Evolutionary conservation across 2,329 filamentous ascomycete genomes (phyloP), one percentile per base, ranked within the genome.

Genomic region (Zymoseptoria pseudotritici): DNA sequence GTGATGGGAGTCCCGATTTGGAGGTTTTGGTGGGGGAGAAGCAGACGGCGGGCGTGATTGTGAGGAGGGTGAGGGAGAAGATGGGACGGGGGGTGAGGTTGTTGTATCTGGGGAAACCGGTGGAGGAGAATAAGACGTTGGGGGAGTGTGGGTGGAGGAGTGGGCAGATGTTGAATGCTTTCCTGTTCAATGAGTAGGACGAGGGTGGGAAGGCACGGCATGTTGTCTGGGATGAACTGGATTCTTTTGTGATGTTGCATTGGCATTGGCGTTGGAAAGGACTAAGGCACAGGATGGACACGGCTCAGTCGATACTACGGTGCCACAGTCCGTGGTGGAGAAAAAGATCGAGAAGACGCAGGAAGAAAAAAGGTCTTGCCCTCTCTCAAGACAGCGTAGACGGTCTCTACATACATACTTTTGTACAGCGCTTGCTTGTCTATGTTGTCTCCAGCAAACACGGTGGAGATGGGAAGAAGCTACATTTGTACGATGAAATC

Each of bases 81-180:
- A 82, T 83, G 29, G 79, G 79, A 66, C 78, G 73, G 62, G 82
- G 80, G 54, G 78, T 96, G 55, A 84, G 85, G 57, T 82, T 96
- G 61, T 86, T 85, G 20, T 95, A 96, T 72, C 82, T 94, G 74
- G 92, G 92, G 66, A 90, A 86, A 71, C 83, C 92, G 55, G 81
- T 96, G 53, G 85, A 86, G 65, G 89, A 93, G 64, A 80, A 81
- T 57, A 72, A 83, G 20, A 81, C 86, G 0, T 77, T 96, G 19
- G 74, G 79, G 52, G 81, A 82, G 2, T 88, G 94, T 67, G 88
- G 88, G 54, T 96, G 90, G 89, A 83, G 86, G 67, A 80, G 83
- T 62, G 88, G 86, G 42, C 83, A 94, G 70, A 79, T 94, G 36
- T 76, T 96, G 58, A 94, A 92, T 71, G 91, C 87, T 21, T 78